These are phyloP conservation scores for Exophiala aquamarina DNA, from an alignment of 2,329 filamentous ascomycete species.

Conservation along the genomic window DNA sequence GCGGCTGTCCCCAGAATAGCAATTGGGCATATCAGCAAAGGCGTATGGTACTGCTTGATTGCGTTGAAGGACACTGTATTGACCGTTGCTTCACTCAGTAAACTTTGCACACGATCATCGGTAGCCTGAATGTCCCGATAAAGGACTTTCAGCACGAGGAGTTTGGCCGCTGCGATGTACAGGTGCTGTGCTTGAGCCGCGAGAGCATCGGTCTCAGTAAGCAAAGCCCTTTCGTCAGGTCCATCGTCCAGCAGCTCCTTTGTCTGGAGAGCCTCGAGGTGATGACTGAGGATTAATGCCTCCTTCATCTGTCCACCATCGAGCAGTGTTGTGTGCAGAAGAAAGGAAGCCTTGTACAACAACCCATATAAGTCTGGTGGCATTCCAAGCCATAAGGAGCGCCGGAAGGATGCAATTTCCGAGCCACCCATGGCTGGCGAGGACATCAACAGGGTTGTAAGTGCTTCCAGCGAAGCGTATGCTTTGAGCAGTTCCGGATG, in stretches of 20 bases:
- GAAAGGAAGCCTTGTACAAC: neutral
- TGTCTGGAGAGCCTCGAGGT: neutral
- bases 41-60: neutral
- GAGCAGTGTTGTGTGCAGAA: neutral
- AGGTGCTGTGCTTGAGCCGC: no score
- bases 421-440: neutral
- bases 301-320: neutral
- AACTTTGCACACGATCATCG: neutral
- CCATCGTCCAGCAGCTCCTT: neutral
- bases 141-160: no score
- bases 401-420: neutral
- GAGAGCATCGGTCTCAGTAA: no score
- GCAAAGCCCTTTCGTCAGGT: neutral
- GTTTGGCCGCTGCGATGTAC: no score
- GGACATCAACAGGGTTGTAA: neutral
- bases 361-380: neutral
- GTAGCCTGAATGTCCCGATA: neutral
- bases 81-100: neutral
- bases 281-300: neutral
- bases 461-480: neutral
- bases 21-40: constrained; percentile 1
- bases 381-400: neutral
- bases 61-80: no score
- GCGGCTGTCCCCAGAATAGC: neutral
- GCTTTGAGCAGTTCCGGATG: neutral